These are phyloP conservation scores for Quercus engelmannii DNA, from an alignment of 306 rosid genomes.

Conservation along the genomic window DNA sequence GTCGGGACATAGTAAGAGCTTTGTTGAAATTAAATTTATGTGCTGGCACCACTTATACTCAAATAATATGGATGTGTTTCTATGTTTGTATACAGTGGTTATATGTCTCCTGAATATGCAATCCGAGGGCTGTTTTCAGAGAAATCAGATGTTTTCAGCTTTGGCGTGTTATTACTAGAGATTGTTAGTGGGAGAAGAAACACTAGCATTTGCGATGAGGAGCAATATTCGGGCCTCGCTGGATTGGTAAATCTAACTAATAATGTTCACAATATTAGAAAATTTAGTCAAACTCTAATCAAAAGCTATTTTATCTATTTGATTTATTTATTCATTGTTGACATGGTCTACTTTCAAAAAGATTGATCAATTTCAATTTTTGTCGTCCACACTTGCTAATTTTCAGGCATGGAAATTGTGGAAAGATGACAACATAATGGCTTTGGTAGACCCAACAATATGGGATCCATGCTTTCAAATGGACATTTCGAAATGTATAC, in stretches of 20 bases:
- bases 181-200: slow-evolving; percentile 7
- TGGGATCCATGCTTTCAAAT: not conserved
- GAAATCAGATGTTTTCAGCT: slow-evolving; percentile 27
- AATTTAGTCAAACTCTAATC: too few relatives aligned
- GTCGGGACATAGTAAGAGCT: slow-evolving; percentile 18
- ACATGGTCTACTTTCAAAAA: too few relatives aligned
- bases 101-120: slow-evolving; percentile 27
- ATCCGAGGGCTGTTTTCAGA: slow-evolving; percentile 7
- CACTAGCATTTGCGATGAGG: not conserved
- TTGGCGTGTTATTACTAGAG: slow-evolving; percentile 4
- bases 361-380: not conserved
- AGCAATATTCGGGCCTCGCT: not conserved
- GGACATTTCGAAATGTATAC: too few relatives aligned
- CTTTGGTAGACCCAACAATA: slow-evolving; percentile 18
- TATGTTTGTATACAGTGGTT: slow-evolving; percentile 5
- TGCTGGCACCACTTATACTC: too few relatives aligned
- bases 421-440: slow-evolving; percentile 4
- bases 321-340: too few relatives aligned
- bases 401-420: slow-evolving; percentile 32
- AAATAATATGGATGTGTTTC: not conserved
- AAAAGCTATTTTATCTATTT: too few relatives aligned
- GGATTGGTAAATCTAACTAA: not conserved
- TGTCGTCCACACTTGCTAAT: not conserved
- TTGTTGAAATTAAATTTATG: not conserved
- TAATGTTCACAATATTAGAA: too few relatives aligned